phyloP scores from a whole-genome alignment of 1,139 yeast species.

The Candida neerlandica region DNA sequence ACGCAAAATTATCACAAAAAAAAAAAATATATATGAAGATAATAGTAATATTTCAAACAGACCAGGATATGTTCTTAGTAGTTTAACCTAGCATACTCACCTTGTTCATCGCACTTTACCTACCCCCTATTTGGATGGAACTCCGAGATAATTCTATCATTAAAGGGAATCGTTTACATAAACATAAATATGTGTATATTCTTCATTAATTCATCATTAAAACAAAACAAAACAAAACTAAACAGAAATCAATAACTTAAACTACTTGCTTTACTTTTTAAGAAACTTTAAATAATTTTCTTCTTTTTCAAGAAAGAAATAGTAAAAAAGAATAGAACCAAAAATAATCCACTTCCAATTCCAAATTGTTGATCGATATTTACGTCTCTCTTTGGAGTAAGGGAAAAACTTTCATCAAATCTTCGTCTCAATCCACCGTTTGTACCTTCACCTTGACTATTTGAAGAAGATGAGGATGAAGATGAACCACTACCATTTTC shows the following conservation, averaged over 20 bases:
- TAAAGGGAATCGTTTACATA: no score
- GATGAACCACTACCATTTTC: no score
- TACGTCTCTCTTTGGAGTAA: constrained; percentile 4
- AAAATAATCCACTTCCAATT: constrained; percentile 19
- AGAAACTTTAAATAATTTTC: constrained; percentile 12
- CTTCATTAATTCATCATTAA: constrained; percentile 2
- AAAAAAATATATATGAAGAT: no score
- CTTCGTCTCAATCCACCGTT: constrained; percentile 8
- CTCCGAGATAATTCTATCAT: no score
- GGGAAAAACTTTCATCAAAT: constrained; percentile 6
- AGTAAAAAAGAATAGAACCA: constrained; percentile 19
- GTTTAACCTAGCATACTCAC: no score
- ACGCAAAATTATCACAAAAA: no score
- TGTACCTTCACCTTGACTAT: constrained; percentile 5
- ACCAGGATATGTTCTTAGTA: no score
- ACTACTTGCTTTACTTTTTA: background rate
- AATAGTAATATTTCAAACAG: no score
- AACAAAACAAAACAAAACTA: background rate
- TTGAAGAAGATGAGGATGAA: background rate
- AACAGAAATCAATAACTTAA: background rate
- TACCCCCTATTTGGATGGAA: no score
- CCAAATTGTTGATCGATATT: constrained; percentile 6
- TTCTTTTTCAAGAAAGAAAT: constrained; percentile 18
- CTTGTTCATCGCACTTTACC: no score
- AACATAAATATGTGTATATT: background rate